phyloP scores from a whole-genome alignment of 2,329 filamentous ascomycete species.

The Venturia asperata region DNA sequence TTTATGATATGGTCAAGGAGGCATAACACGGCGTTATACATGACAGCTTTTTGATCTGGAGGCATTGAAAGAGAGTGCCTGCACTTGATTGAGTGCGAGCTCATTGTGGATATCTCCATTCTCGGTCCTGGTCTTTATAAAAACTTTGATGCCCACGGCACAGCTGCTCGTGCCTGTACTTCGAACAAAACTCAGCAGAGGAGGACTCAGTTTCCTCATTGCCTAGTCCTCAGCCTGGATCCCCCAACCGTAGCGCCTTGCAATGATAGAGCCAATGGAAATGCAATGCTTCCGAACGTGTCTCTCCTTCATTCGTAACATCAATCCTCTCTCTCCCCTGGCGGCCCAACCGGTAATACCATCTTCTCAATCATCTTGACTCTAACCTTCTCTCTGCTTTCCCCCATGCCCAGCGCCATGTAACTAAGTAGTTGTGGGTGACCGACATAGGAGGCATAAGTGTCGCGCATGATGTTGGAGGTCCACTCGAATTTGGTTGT shows the following conservation, averaged over 20 bases:
- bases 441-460: slow-evolving; percentile 78
- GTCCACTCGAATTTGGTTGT: slow-evolving; percentile 97
- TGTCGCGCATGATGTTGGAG: slow-evolving; percentile 91
- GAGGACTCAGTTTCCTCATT: background rate
- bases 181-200: too few relatives aligned
- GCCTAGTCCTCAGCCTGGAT: background rate
- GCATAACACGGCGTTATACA: background rate
- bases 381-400: slow-evolving; percentile 71
- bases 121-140: too few relatives aligned
- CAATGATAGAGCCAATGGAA: background rate
- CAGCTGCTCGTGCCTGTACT: too few relatives aligned
- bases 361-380: slow-evolving; percentile 71
- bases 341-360: slow-evolving; percentile 58
- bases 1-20: background rate
- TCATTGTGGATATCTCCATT: background rate
- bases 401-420: slow-evolving; percentile 82
- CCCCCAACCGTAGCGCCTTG: background rate
- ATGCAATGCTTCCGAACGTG: background rate
- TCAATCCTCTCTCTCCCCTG: slow-evolving; percentile 48
- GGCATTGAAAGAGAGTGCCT: background rate
- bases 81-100: background rate
- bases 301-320: background rate
- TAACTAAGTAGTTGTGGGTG: slow-evolving; percentile 84
- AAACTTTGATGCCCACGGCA: too few relatives aligned
- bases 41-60: background rate